Evolutionary conservation across 202 grass and related monocot species (phyloP).

Genomic region (Panicum virgatum): DNA sequence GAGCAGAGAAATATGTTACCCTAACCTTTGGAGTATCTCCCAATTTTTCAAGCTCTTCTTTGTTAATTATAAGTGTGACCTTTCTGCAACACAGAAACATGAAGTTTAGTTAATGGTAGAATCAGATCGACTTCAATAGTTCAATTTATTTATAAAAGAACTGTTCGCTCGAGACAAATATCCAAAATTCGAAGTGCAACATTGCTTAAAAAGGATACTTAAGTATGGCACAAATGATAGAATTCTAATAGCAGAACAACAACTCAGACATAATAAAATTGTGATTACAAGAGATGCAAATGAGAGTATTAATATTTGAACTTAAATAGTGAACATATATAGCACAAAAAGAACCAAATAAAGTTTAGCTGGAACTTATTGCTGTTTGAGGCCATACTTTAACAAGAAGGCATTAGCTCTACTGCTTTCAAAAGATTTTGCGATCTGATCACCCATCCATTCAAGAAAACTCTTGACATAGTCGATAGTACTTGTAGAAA

Average conservation of each 20-base stretch:
- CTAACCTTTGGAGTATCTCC: slow-evolving; percentile 88
- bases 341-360: not conserved
- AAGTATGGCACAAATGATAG: not conserved
- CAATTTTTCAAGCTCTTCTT: slow-evolving; percentile 80
- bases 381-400: slow-evolving; percentile 49
- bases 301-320: not conserved
- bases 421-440: slow-evolving; percentile 86
- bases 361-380: slow-evolving; percentile 8
- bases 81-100: slow-evolving; percentile 49
- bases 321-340: slow-evolving; percentile 5
- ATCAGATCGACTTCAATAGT: slow-evolving; percentile 7
- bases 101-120: slow-evolving; percentile 11
- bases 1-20: slow-evolving; percentile 42
- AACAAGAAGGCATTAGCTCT: slow-evolving; percentile 89
- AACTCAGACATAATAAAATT: slow-evolving; percentile 7
- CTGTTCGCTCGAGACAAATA: slow-evolving; percentile 21
- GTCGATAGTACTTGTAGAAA: slow-evolving; percentile 84
- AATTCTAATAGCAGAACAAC: slow-evolving; percentile 12
- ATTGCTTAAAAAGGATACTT: not conserved
- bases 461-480: slow-evolving; percentile 99
- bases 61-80: slow-evolving; percentile 87
- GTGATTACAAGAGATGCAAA: not conserved
- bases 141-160: slow-evolving; percentile 1
- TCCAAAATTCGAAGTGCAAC: not conserved
- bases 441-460: slow-evolving; percentile 96